Evolutionary conservation across 768 basidiomycete species (phyloP).

Genomic region (Tylopilus sp.): DNA sequence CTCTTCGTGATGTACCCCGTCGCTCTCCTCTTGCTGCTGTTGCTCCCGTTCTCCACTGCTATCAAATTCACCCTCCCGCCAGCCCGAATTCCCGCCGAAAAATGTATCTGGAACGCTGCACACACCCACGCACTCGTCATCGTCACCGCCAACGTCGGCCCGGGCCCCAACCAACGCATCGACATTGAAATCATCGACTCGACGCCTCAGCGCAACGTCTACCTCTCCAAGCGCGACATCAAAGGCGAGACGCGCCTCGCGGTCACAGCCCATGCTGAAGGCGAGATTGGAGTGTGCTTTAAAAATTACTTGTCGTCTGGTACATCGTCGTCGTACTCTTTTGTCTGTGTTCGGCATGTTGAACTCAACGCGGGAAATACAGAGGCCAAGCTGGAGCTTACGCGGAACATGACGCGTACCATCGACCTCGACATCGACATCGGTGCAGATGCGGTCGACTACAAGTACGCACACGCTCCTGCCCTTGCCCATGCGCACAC

Average conservation of each 20-base stretch:
- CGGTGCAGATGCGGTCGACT: slow-evolving; percentile 97
- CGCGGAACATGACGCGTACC: slow-evolving; percentile 53
- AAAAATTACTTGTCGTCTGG: slow-evolving; percentile 74
- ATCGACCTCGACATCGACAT: slow-evolving; percentile 96
- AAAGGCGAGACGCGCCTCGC: slow-evolving; percentile 91
- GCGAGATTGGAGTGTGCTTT: slow-evolving; percentile 95
- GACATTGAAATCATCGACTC: slow-evolving; percentile 96
- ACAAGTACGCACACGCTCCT: slow-evolving; percentile 60
- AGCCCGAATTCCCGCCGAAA: slow-evolving; percentile 65
- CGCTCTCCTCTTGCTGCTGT: slow-evolving; percentile 23
- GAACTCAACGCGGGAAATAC: not conserved
- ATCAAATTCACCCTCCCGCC: slow-evolving; percentile 86
- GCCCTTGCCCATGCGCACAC: not conserved
- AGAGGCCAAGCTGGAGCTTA: slow-evolving; percentile 49
- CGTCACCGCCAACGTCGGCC: slow-evolving; percentile 89
- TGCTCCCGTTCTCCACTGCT: slow-evolving; percentile 39
- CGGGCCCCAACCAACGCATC: slow-evolving; percentile 71
- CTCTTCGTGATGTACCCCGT: slow-evolving; percentile 4
- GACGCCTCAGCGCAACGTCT: slow-evolving; percentile 78
- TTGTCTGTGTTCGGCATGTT: not conserved
- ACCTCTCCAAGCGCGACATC: slow-evolving; percentile 84
- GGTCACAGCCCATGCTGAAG: slow-evolving; percentile 89
- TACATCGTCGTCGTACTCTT: slow-evolving; percentile 27
- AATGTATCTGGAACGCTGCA: slow-evolving; percentile 96
- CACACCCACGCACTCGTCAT: slow-evolving; percentile 87